A percentile compares a stretch with the other conserved stretches of the same genome.
Conservation (phyloP, 208 protist genomes). For the Vickermania ingenoplastis region DNA sequence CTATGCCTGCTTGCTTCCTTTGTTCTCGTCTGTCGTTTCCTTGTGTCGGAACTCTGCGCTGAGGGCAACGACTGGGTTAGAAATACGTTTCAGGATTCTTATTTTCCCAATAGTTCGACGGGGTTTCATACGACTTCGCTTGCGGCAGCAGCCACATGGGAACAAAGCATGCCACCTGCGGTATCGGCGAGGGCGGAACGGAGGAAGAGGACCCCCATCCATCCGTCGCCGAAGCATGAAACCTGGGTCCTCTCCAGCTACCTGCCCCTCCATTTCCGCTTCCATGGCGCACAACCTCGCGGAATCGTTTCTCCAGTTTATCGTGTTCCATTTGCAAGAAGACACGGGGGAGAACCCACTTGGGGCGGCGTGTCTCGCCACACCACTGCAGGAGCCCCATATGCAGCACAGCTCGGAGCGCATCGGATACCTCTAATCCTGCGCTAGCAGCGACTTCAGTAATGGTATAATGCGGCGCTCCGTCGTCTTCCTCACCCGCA, state of each 20-base stretch:
- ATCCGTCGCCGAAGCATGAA: not conserved
- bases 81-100: not conserved
- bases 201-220: not conserved
- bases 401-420: constrained; percentile 49
- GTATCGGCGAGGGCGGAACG: not conserved
- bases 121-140: not conserved
- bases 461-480: constrained; percentile 5
- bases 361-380: constrained; percentile 46
- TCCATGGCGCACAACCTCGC: not conserved
- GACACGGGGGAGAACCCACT: constrained; percentile 44
- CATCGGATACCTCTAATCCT: constrained; percentile 70
- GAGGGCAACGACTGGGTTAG: no score
- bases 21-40: no score
- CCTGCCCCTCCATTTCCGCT: no score
- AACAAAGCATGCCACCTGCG: not conserved
- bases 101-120: not conserved
- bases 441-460: constrained; percentile 45
- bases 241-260: no score
- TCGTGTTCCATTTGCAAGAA: constrained; percentile 38
- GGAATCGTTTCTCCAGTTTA: constrained; percentile 6
- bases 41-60: no score
- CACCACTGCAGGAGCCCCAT: constrained; percentile 76
- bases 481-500: not conserved
- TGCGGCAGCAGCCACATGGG: not conserved
- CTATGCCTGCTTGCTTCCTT: no score